Evolutionary conservation across 176 grass and related monocot species (phyloP), one percentile per base, ranked within the genome.

Genomic region (Triticum timopheevii): DNA sequence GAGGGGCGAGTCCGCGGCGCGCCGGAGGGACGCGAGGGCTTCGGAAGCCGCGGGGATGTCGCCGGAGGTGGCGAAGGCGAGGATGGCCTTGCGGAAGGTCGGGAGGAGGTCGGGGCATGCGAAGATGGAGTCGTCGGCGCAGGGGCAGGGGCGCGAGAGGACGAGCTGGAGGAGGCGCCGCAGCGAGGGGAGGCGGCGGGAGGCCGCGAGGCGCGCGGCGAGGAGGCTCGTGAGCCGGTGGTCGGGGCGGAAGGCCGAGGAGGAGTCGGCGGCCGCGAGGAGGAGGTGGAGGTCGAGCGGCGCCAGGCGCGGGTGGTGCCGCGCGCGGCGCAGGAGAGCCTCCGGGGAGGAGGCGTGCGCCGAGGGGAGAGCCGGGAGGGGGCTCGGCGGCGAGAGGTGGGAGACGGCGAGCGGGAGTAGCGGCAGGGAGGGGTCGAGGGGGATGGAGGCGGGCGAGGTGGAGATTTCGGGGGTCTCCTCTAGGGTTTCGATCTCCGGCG

Each of bases 231-330:
- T 92, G 25, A 90, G 84, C 79, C 63, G 7, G 85, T 97, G 94
- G 92, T 97, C 94, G 28, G 88, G 90, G 83, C 92, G 94, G 81
- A 97, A 94, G 47, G 89, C 87, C 36, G 86, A 23, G 13, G 89
- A 89, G 7, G 83, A 63, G 49, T 86, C 80, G 22, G 86, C 63
- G 6, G 90, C 92, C 54, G 85, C 90, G 67, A 94, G 79, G 39
- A 94, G 84, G 64, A 97, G 33, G 66, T 93, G 94, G 80, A 97
- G 90, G 65, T 97, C 94, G 31, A 92, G 92, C 20, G 89, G 39
- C 44, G 87, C 83, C 23, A 97, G 90, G 23, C 86, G 81, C 45
- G 88, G 92, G 81, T 94, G 92, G 82, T 94, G 84, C 8, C 88
- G 82, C 64, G 87, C 71, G 80, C 82, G 89, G 69, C 76, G 83